Conservation (phyloP, 2,329 filamentous ascomycete species). For the Pseudogymnoascus sp. region DNA sequence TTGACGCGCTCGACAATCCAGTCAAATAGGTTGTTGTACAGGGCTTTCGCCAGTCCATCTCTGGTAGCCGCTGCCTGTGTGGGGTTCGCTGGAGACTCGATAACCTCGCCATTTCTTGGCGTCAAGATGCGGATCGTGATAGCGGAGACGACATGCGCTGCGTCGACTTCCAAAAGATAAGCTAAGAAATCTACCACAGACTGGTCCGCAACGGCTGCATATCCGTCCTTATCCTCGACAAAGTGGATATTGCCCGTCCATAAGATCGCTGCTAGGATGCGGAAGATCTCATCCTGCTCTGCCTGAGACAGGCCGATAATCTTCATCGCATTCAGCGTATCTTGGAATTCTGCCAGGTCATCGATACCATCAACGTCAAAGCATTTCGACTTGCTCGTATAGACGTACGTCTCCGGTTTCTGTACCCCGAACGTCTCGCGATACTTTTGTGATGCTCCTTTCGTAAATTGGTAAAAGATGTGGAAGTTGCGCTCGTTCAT, state of each 20-base stretch:
- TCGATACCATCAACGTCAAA: conserved; percentile 92
- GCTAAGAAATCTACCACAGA: conserved; percentile 92
- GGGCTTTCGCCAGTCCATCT: conserved; percentile 88
- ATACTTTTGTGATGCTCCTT: conserved; percentile 81
- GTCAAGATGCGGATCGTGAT: conserved; percentile 83
- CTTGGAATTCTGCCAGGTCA: conserved; percentile 77
- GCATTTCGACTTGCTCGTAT: conserved; percentile 91
- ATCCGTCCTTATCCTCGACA: conserved; percentile 77
- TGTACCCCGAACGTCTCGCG: conserved; percentile 84
- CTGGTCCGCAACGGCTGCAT: conserved; percentile 77
- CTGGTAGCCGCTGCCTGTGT: conserved; percentile 79
- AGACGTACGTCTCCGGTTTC: conserved; percentile 83
- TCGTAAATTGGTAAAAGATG: conserved; percentile 99
- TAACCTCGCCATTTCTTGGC: conserved; percentile 55
- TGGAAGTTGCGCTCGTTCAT: conserved; percentile 95
- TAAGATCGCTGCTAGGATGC: conserved; percentile 82
- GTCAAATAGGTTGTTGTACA: conserved; percentile 96
- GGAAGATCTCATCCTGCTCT: conserved; percentile 94
- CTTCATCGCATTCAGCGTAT: conserved; percentile 90
- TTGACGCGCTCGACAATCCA: conserved; percentile 96
- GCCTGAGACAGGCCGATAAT: conserved; percentile 79
- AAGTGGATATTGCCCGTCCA: conserved; percentile 96
- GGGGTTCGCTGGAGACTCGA: conserved; percentile 72
- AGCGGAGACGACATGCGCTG: conserved; percentile 71
- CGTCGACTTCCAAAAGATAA: conserved; percentile 82